Base-by-base conservation (phyloP, 768 basidiomycete species). In the Lanmaoa rubissima region DNA sequence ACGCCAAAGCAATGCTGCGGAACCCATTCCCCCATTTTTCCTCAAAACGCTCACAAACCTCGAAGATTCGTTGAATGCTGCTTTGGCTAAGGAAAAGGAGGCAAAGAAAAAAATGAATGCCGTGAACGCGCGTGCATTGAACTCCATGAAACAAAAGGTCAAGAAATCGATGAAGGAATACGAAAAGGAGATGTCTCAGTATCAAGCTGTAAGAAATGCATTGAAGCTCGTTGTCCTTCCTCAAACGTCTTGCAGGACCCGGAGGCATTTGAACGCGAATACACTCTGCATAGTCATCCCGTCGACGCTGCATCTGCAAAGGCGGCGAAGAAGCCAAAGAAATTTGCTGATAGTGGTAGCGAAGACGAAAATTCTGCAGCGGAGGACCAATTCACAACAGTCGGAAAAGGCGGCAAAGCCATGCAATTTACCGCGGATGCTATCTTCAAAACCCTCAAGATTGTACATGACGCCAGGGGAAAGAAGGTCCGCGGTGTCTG, bases 61-160 rank as follows among this genome's bases (percentile, higher is more conserved):
- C 38, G 97, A 98, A 62, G 72, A 78, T 24, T 85, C 91, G 11
- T 75, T 97, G 63, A 88, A 84, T 62, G 76, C 73, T 26, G 85
- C 92, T 7, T 74, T 91, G 42, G 78, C 86, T 11, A 91, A 91
- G 71, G 94, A 97, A 73, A 96, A 95, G 73, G 87, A 89, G 57
- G 72, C 92, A 11, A 90, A 91, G 76, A 97, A 98, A 76, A 98
- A 97, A 76, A 92, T 95, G 88, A 96, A 94, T 62, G 90, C 93
- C 2, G 88, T 82, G 59, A 95, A 95, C 65, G 91, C 94, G 40
- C 94, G 92, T 66, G 93, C 94, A 2, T 81, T 98, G 61, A 98
- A 93, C 51, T 90, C 90, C n/a, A 90, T 98, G 87, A 98, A 95
- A 76, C 96, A 98, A 75, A 97, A 95, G 73, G 81, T 98, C 53